These are phyloP conservation scores for Chrysochromulina parva DNA, from an alignment of 78 protist genomes.

Conservation along the genomic window DNA sequence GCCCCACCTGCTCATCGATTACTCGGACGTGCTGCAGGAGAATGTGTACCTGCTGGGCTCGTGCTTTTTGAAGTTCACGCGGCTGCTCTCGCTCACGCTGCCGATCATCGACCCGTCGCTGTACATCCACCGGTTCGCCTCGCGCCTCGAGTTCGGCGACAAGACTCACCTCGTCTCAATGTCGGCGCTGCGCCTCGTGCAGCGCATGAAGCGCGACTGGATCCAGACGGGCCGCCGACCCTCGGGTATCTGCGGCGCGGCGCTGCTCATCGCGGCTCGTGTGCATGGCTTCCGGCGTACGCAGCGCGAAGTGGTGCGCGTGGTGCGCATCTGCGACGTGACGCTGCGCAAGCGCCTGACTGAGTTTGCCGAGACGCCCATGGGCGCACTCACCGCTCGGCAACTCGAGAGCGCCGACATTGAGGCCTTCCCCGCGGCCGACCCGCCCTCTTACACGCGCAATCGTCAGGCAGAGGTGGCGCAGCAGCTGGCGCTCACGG, in stretches of 20 bases:
- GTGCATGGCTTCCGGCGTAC: constrained; percentile 88
- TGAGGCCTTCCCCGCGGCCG: background rate
- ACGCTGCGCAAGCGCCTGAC: constrained; percentile 40
- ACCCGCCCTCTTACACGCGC: constrained; percentile 25
- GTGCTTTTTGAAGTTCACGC: constrained; percentile 30
- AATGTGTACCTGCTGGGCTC: constrained; percentile 78
- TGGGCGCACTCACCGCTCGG: constrained; percentile 13
- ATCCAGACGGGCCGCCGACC: constrained; percentile 89
- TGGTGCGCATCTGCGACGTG: constrained; percentile 83
- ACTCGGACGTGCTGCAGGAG: constrained; percentile 71
- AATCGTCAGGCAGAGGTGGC: background rate
- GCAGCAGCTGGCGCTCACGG: background rate
- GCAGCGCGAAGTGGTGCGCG: constrained; percentile 64
- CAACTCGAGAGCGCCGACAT: constrained; percentile 24
- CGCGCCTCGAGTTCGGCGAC: constrained; percentile 81
- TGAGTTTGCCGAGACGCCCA: constrained; percentile 35
- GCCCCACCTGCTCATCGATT: constrained; percentile 84
- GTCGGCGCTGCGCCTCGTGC: constrained; percentile 81
- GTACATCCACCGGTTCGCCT: constrained; percentile 87
- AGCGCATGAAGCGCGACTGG: constrained; percentile 95
- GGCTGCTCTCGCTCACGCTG: constrained; percentile 23
- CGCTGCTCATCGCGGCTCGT: constrained; percentile 89
- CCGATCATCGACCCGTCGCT: constrained; percentile 87
- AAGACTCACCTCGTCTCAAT: constrained; percentile 42
- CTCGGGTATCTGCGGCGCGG: constrained; percentile 89